These are phyloP conservation scores for Suillus variegatus DNA, from an alignment of 768 basidiomycete species.

Conservation along the genomic window DNA sequence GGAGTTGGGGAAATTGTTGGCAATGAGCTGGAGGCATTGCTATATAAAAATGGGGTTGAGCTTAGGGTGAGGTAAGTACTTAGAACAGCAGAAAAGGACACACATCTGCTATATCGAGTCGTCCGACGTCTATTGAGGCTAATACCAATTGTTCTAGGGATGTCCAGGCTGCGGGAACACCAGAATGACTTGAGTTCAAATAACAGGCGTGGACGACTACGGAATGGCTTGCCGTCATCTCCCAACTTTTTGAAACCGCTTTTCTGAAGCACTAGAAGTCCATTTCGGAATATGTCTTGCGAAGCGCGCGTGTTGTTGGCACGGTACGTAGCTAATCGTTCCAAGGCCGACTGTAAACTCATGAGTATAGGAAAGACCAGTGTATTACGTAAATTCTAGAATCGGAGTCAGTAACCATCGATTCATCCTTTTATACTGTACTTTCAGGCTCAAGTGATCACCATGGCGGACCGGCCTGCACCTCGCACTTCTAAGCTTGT, in stretches of 20 bases:
- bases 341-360: constrained; percentile 50
- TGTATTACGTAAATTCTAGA: constrained; percentile 2
- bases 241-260: constrained; percentile 43
- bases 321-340: constrained; percentile 56
- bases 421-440: not conserved
- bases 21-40: constrained; percentile 52
- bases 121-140: constrained; percentile 76
- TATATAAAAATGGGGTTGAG: constrained; percentile 18
- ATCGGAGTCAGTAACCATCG: not conserved
- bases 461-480: not conserved
- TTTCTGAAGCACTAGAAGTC: constrained; percentile 49
- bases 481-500: constrained; percentile 49
- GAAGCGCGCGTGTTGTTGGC: constrained; percentile 52
- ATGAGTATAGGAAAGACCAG: constrained; percentile 26
- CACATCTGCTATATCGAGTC: constrained; percentile 76
- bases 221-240: constrained; percentile 51
- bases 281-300: constrained; percentile 59
- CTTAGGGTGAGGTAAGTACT: constrained; percentile 3
- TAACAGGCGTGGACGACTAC: not conserved
- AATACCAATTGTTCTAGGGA: constrained; percentile 80
- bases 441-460: not conserved
- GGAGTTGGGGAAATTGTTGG: constrained; percentile 76
- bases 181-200: not conserved
- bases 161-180: constrained; percentile 58
- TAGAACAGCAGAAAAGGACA: constrained; percentile 24